These are phyloP conservation scores for Aciculosporium take DNA, from an alignment of 2,329 filamentous ascomycete species.

Conservation along the genomic window DNA sequence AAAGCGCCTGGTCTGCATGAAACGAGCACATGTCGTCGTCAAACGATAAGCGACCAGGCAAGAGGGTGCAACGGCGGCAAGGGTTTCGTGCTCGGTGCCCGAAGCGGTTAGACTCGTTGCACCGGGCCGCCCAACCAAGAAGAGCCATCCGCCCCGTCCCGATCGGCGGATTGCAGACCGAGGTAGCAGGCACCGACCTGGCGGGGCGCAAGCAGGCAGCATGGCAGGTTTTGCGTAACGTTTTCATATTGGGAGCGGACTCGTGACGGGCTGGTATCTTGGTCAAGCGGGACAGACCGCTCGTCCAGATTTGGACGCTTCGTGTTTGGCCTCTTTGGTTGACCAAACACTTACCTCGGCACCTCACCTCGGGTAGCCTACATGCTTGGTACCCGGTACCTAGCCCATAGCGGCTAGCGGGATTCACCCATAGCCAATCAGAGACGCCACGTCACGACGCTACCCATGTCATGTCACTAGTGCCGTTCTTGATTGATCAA, in stretches of 20 bases:
- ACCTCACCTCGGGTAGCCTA: no score
- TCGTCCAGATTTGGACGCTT: no score
- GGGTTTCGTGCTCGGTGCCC: constrained; percentile 9
- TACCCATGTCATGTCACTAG: neutral
- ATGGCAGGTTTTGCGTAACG: no score
- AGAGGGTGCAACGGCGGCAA: neutral
- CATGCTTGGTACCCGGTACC: no score
- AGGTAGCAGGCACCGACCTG: neutral
- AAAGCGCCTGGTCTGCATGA: neutral
- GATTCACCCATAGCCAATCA: constrained; percentile 1
- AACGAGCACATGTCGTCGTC: neutral
- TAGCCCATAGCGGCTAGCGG: no score
- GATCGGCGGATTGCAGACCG: neutral
- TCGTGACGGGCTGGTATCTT: no score
- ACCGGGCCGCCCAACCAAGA: neutral
- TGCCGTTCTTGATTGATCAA: no score
- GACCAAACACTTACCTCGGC: no score
- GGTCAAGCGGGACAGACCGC: no score
- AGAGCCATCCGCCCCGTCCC: neutral
- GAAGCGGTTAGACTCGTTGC: constrained; percentile 8
- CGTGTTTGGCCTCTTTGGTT: no score
- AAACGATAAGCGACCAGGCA: no score
- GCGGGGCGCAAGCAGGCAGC: neutral
- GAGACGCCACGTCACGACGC: neutral
- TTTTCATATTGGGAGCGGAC: no score